phyloP scores from a whole-genome alignment of 176 grass and related monocot species.

The Canna indica region DNA sequence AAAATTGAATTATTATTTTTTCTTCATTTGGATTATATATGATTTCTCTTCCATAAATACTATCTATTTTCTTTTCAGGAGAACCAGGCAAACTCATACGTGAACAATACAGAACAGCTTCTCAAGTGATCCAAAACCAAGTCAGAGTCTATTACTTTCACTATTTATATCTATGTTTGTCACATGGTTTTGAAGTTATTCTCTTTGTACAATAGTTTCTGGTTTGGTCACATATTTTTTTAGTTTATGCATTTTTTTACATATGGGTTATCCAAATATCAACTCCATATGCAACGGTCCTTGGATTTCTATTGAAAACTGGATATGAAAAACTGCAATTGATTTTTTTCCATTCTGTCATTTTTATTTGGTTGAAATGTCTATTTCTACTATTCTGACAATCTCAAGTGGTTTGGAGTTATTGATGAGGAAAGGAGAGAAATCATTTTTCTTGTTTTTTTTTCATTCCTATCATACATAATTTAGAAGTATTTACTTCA shows the following conservation, averaged over 20 bases:
- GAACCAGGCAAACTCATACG: slow-evolving; percentile 85
- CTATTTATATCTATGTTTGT: neutral
- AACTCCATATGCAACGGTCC: neutral
- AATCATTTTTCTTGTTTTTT: no score
- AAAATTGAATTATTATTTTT: neutral
- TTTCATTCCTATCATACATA: no score
- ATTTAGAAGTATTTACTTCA: no score
- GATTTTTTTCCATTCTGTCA: neutral
- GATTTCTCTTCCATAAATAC: slow-evolving; percentile 12
- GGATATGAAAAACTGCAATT: no score
- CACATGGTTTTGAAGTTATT: neutral
- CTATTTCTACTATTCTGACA: no score
- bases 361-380: neutral
- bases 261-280: no score
- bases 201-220: neutral
- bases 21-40: neutral
- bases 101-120: slow-evolving; percentile 75
- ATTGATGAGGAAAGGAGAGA: no score
- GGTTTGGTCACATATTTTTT: neutral
- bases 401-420: no score
- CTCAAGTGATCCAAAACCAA: slow-evolving; percentile 95
- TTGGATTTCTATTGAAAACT: neutral
- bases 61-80: slow-evolving; percentile 39
- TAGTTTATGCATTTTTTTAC: neutral
- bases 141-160: slow-evolving; percentile 34